Evolutionary conservation across 768 basidiomycete species (phyloP), one percentile per base, ranked within the genome.

Genomic region (Auricularia auricula-judae): DNA sequence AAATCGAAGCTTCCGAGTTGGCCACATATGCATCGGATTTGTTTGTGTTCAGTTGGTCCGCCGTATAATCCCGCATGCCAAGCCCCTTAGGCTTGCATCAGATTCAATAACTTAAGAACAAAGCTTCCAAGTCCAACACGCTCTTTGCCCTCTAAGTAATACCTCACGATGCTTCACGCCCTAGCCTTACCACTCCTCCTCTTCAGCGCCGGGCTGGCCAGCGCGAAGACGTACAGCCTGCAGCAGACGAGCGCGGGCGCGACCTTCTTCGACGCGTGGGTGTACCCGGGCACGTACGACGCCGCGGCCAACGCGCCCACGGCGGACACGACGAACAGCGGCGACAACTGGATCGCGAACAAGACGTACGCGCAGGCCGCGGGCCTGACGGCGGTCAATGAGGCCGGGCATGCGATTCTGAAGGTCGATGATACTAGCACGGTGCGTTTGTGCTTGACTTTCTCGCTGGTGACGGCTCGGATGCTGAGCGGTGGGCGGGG

Each of bases 331-430:
- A 51, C 61, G 61, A 59, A 59, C 34, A 29, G 23, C 29, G 56
- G 56, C 34, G 56, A 59, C 34, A 59, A 59, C 11, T 59, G 56
- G 23, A 23, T 59, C 29, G 56, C 56, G 23, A 59, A 59, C 56
- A 29, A 59, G 56, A 59, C 56, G 23, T 59, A 33, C 34, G 5
- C 56, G 16, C 56, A 59, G 56, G 10, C 11, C 12, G 56, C 23
- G 16, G 56, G 56, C 29, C 66, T 72, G 44, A 67, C 68, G 12
- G 71, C 68, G 60, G 44, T 71, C 62, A 72, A 73, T 42, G 36
- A 62, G 35, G 70, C 71, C 21, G 72, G 72, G 16, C 73, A 74
- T 39, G 74, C 73, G 1, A 70, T 76, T 62, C 69, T 76, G 62
- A 69, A 70, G 64, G 74, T 74, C 23, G 73, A 74, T 68, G 72